Evolutionary conservation across 371 early-diverging fungal genomes (phyloP).

Genomic region (Quaeritorhiza haematococci): DNA sequence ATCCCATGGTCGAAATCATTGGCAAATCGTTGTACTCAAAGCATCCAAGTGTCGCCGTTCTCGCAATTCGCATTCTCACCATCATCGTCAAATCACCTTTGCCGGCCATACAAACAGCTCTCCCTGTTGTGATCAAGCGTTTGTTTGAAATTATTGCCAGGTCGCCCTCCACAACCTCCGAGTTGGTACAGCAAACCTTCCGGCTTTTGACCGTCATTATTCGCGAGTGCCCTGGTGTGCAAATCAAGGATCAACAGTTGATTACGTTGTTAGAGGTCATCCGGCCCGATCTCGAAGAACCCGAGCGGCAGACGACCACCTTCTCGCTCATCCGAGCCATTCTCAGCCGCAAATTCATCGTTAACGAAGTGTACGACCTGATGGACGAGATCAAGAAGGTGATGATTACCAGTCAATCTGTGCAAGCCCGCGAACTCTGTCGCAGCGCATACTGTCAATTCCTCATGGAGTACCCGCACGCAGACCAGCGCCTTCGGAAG

Average conservation of each 20-base stretch:
- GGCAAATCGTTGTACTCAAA: conserved; percentile 79
- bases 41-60: conserved; percentile 61
- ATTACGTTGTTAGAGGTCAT: conserved; percentile 72
- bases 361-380: conserved; percentile 85
- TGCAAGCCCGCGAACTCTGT: conserved; percentile 74
- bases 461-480: conserved; percentile 91
- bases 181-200: conserved; percentile 73
- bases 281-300: conserved; percentile 82
- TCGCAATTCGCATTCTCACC: conserved; percentile 65
- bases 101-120: conserved; percentile 56
- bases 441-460: conserved; percentile 80
- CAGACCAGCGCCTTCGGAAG: conserved; percentile 66
- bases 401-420: conserved; percentile 81
- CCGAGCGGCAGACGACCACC: conserved; percentile 74
- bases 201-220: conserved; percentile 73
- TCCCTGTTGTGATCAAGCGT: conserved; percentile 72
- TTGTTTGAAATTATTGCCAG: conserved; percentile 66
- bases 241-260: conserved; percentile 70
- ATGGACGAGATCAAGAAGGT: conserved; percentile 73
- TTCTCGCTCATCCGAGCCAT: conserved; percentile 84
- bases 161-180: conserved; percentile 60
- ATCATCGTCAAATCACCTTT: conserved; percentile 64
- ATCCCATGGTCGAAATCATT: conserved; percentile 73
- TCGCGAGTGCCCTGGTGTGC: conserved; percentile 55
- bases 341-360: conserved; percentile 75